phyloP scores from a whole-genome alignment of 1,284 basidiomycete species.

The Albatrellus sp. region DNA sequence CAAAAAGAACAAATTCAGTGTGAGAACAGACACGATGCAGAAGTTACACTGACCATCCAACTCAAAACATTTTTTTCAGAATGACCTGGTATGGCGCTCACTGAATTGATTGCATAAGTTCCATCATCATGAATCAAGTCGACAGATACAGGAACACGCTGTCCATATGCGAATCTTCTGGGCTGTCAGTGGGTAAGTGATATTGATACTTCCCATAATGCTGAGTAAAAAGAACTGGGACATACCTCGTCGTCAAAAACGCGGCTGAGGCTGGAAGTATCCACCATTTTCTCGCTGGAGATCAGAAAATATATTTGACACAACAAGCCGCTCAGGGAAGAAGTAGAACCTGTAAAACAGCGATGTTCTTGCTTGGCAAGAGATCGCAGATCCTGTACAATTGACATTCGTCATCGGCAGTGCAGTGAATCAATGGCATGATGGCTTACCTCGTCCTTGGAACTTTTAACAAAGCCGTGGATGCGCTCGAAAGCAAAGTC shows the following conservation, averaged over 20 bases:
- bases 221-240: conserved; percentile 2
- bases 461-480: conserved; percentile 71
- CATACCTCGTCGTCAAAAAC: conserved; percentile 53
- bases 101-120: conserved; percentile 73
- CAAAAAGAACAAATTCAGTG: background rate
- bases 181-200: conserved; percentile 26
- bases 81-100: conserved; percentile 31
- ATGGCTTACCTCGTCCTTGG: conserved; percentile 53
- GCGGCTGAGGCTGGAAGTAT: conserved; percentile 43
- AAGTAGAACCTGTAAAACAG: conserved; percentile 80
- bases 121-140: conserved; percentile 54
- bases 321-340: conserved; percentile 78
- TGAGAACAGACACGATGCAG: background rate
- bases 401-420: background rate
- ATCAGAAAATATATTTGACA: conserved; percentile 84
- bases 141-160: conserved; percentile 71
- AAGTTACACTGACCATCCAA: conserved; percentile 49
- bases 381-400: conserved; percentile 44
- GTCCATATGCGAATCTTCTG: conserved; percentile 65
- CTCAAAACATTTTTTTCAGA: conserved; percentile 64
- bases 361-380: conserved; percentile 51
- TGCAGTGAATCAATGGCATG: background rate
- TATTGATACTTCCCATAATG: background rate
- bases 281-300: conserved; percentile 49
- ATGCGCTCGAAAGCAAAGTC: conserved; percentile 87